Conservation (phyloP, 768 basidiomycete species). For the Candolleomyces aberdarensis region DNA sequence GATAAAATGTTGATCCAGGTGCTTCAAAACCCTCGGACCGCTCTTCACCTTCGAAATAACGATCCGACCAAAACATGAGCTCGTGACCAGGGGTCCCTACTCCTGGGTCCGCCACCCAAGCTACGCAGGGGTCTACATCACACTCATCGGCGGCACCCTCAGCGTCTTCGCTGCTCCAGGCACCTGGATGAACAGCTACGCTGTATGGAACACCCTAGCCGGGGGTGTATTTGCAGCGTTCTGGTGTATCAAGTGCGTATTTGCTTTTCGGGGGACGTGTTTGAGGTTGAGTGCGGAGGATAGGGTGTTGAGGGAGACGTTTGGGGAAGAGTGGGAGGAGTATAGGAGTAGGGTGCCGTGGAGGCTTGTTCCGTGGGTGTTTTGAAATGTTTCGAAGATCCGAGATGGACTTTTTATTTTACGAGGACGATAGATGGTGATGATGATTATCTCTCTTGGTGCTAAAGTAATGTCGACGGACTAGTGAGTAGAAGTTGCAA, state of each 20-base stretch:
- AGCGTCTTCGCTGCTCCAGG: conserved; percentile 27
- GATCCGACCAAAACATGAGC: conserved; percentile 36
- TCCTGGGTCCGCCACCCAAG: conserved; percentile 43
- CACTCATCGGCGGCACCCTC: conserved; percentile 30
- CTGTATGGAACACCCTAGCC: conserved; percentile 15
- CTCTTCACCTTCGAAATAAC: conserved; percentile 45
- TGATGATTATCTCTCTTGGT: background rate
- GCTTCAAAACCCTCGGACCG: conserved; percentile 35
- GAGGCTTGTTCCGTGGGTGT: conserved; percentile 37
- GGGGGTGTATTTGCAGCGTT: conserved; percentile 20
- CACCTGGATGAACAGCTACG: conserved; percentile 27
- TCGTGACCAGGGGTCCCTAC: conserved; percentile 42
- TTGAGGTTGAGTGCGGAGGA: conserved; percentile 34
- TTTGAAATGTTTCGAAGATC: conserved; percentile 6
- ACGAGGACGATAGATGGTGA: background rate
- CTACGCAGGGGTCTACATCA: conserved; percentile 39
- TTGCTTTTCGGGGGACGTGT: conserved; percentile 31
- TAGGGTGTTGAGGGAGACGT: conserved; percentile 28
- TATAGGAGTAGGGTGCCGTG: conserved; percentile 36
- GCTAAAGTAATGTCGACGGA: background rate
- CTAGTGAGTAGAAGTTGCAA: no score
- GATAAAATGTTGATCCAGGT: conserved; percentile 20
- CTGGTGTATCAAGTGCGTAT: conserved; percentile 32
- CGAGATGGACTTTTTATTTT: background rate
- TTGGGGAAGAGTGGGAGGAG: conserved; percentile 32